phyloP scores from a whole-genome alignment of 768 basidiomycete genomes.

The Kwoniella mangroviensis region DNA sequence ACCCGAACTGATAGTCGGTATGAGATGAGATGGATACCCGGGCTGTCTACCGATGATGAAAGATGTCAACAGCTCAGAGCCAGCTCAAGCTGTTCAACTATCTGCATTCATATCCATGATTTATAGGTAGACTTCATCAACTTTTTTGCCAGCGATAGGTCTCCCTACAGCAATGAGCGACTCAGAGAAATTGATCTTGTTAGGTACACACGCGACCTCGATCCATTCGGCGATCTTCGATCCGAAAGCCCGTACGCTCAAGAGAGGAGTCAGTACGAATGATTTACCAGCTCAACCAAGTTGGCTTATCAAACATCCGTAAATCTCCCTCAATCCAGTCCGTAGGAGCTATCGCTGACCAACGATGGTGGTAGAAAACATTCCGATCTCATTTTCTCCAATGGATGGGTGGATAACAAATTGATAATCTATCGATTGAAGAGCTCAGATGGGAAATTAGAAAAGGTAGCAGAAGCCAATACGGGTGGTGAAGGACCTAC shows the following conservation, averaged over 20 bases:
- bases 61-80: not conserved
- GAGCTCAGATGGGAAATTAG: conserved; percentile 9
- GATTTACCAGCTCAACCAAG: conserved; percentile 18
- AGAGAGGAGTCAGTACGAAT: conserved; percentile 1
- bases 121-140: too few relatives aligned
- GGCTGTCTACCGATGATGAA: not conserved
- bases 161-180: not conserved
- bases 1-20: not conserved
- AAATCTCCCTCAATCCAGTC: not conserved
- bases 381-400: conserved; percentile 24
- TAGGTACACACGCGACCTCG: conserved; percentile 34
- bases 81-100: not conserved
- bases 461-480: conserved; percentile 14
- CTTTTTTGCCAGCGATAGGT: too few relatives aligned
- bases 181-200: conserved; percentile 26
- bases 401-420: conserved; percentile 25
- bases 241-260: conserved; percentile 10
- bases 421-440: conserved; percentile 12
- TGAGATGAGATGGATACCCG: conserved; percentile 1
- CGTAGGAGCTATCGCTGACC: not conserved
- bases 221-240: conserved; percentile 37
- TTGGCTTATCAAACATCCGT: conserved; percentile 31
- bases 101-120: too few relatives aligned
- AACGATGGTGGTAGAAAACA: conserved; percentile 10
- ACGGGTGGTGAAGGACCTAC: conserved; percentile 27